phyloP scores from a whole-genome alignment of 106 monocot genomes.

The Amphibolis antarctica region DNA sequence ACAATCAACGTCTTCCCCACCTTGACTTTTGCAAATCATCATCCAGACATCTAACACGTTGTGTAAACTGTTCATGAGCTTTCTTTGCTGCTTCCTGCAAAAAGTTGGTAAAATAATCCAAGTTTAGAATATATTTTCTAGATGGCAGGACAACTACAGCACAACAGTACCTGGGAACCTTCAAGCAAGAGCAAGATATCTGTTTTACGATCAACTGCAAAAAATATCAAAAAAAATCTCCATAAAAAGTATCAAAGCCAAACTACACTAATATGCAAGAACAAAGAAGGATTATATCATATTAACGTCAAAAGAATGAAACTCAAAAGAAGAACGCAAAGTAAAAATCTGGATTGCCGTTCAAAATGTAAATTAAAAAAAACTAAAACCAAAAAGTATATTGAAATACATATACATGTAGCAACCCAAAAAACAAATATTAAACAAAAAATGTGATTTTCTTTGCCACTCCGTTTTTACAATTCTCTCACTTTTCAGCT shows the following conservation, averaged over 20 bases:
- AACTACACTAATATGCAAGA: no score
- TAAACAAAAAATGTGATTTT: no score
- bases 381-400: no score
- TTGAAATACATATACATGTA: no score
- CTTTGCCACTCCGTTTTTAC: no score
- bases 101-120: neutral
- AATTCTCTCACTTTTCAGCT: no score
- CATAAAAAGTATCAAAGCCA: neutral
- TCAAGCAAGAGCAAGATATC: slow-evolving; percentile 49
- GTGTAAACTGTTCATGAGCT: slow-evolving; percentile 44
- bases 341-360: no score
- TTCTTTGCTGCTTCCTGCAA: slow-evolving; percentile 58
- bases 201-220: slow-evolving; percentile 34
- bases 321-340: no score
- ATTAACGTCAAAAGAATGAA: no score
- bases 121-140: neutral
- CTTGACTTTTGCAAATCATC: slow-evolving; percentile 52
- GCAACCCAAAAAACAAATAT: no score
- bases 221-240: neutral
- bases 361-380: no score
- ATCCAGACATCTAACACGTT: slow-evolving; percentile 55
- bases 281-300: no score
- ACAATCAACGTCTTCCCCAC: slow-evolving; percentile 25
- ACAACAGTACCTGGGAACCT: slow-evolving; percentile 50
- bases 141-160: neutral